phyloP scores from a whole-genome alignment of 148 eudicot genomes.

The Rhododendron henanense region DNA sequence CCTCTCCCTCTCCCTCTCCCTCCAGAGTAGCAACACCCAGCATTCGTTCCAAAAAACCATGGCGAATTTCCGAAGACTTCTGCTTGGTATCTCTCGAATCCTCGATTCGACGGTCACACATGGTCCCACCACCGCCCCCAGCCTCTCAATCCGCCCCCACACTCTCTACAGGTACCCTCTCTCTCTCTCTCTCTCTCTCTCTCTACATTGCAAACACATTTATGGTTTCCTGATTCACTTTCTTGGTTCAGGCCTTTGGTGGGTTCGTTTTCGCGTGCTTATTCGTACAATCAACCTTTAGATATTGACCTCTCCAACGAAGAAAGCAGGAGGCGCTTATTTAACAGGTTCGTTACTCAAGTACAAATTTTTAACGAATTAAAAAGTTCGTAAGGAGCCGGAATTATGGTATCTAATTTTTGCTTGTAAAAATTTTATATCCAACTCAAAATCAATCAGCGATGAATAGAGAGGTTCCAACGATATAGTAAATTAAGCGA shows the following conservation, averaged over 20 bases:
- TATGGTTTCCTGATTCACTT: no score
- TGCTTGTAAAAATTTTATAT: no score
- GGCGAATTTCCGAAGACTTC: constrained; percentile 44
- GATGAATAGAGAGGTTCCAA: no score
- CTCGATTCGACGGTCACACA: constrained; percentile 14
- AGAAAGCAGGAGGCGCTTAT: constrained; percentile 67
- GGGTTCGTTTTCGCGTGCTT: constrained; percentile 33
- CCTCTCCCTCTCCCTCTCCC: no score
- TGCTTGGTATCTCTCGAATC: constrained; percentile 30
- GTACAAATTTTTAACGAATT: not conserved
- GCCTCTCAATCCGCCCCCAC: constrained; percentile 7
- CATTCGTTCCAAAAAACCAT: not conserved
- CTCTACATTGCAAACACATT: not conserved
- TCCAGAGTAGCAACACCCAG: no score
- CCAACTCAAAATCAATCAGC: no score
- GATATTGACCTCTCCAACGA: constrained; percentile 62
- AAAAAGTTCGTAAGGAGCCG: not conserved
- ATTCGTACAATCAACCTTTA: constrained; percentile 24
- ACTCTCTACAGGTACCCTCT: constrained; percentile 18
- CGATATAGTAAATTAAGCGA: no score
- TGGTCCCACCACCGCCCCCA: not conserved
- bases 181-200: not conserved
- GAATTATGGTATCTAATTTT: not conserved
- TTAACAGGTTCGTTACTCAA: constrained; percentile 50
- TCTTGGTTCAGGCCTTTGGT: constrained; percentile 29